Percentiles rank a stretch among this genome's conserved stretches.
These are phyloP conservation scores for Penicillium griseofulvum DNA, from an alignment of 2,329 filamentous ascomycete species.

Conservation along the genomic window DNA sequence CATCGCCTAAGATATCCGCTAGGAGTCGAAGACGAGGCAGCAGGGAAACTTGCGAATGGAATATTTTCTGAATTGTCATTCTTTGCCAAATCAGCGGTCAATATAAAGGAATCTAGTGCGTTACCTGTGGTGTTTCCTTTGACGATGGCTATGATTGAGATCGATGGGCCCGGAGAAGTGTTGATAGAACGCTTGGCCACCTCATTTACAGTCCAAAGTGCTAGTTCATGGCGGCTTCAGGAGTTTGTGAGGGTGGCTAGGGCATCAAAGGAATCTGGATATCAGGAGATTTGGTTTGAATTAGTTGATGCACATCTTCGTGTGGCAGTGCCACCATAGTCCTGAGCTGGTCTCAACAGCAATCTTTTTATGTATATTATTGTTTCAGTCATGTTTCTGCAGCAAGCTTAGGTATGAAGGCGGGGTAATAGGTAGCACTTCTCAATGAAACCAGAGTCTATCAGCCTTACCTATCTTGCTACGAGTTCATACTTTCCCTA, in stretches of 20 bases:
- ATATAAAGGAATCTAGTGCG: conserved; percentile 9
- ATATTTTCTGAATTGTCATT: conserved; percentile 23
- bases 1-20: conserved; percentile 34
- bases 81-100: conserved; percentile 14
- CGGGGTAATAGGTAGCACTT: background rate
- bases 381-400: background rate
- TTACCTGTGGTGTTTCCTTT: conserved; percentile 25
- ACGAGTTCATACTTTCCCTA: too few relatives aligned
- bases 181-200: conserved; percentile 20
- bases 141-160: conserved; percentile 25
- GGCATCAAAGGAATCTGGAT: conserved; percentile 16
- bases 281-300: conserved; percentile 24
- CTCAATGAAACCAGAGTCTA: too few relatives aligned
- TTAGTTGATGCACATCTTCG: conserved; percentile 23
- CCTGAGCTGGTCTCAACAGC: conserved; percentile 5
- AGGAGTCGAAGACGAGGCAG: conserved; percentile 27
- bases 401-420: background rate
- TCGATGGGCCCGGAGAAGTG: conserved; percentile 19
- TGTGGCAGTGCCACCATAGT: conserved; percentile 23
- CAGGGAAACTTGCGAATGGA: conserved; percentile 17
- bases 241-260: conserved; percentile 23
- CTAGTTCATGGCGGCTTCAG: conserved; percentile 17
- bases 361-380: background rate
- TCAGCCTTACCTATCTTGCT: too few relatives aligned
- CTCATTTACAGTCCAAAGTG: conserved; percentile 18